Evolutionary conservation across 768 basidiomycete species (phyloP).

Genomic region (Trametes cubensis): DNA sequence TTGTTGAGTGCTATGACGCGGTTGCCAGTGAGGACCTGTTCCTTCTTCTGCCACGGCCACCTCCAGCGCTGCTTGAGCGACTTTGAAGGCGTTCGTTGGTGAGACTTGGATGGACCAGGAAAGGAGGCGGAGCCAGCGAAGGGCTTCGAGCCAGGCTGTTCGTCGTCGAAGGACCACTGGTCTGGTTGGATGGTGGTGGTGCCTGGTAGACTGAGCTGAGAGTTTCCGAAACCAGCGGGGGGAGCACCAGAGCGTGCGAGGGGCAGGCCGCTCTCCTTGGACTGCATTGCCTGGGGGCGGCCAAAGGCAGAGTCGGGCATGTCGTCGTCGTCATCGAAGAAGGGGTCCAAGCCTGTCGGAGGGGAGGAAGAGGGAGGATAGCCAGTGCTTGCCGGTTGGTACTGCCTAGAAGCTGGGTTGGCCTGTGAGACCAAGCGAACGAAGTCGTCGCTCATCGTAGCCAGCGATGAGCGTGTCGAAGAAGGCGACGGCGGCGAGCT

Average conservation of each 20-base stretch:
- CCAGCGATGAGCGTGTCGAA: slow-evolving; percentile 27
- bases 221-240: slow-evolving; percentile 52
- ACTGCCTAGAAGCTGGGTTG: slow-evolving; percentile 60
- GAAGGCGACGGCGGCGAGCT: slow-evolving; percentile 8
- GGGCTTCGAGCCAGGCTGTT: slow-evolving; percentile 36
- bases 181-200: slow-evolving; percentile 53
- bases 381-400: slow-evolving; percentile 54
- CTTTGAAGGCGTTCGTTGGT: slow-evolving; percentile 22
- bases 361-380: slow-evolving; percentile 58
- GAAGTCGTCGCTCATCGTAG: slow-evolving; percentile 72
- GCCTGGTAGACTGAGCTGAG: slow-evolving; percentile 44
- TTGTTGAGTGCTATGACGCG: slow-evolving; percentile 86
- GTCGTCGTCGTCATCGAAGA: slow-evolving; percentile 81
- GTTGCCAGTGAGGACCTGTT: slow-evolving; percentile 66
- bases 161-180: slow-evolving; percentile 77
- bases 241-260: slow-evolving; percentile 60
- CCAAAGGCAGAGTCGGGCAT: slow-evolving; percentile 70
- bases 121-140: slow-evolving; percentile 40
- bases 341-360: slow-evolving; percentile 64
- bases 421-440: slow-evolving; percentile 70
- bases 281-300: slow-evolving; percentile 44
- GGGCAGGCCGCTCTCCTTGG: slow-evolving; percentile 55
- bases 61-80: slow-evolving; percentile 53
- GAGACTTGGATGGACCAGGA: slow-evolving; percentile 39
- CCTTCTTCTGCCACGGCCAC: slow-evolving; percentile 86